Evolutionary conservation across 441 rosid genomes (phyloP), one percentile per base, ranked within the genome.

Genomic region (Populus hybrid): DNA sequence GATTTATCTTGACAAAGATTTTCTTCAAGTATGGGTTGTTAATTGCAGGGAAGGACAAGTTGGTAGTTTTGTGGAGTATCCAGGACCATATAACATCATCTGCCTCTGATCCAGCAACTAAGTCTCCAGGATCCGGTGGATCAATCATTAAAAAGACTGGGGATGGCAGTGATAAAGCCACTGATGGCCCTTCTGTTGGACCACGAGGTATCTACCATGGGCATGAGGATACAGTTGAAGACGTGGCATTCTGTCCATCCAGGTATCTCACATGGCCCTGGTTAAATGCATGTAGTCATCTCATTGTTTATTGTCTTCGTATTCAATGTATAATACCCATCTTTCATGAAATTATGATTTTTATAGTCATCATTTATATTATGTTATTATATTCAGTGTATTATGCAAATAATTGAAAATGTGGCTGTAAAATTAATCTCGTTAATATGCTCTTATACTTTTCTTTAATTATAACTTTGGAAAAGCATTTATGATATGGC

Each of bases 211-310:
- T 93, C 64, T 97, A 91, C 83, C 76, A 71, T 74, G 99, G 99
- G 72, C 99, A 97, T 80, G 93, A 88, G 65, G 99, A 97, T 80
- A 97, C 99, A 0, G 99, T 97, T 81, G 99, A 97, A 85, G 99
- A 97, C 79, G 99, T 97, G 72, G 73, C 97, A 23, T 97, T 97
- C 86, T 90, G 92, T 83, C 99, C 99, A 4, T 89, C 96, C 70
- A 94, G 97, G 99, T 97, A 90, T 78, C 82, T 82, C 61, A 64
- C 50, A 63, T 81, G 59, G 71, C 59, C 31, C 75, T 64, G 33
- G 40, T 71, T 63, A 71, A 71, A 36, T 64, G 38, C 31, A 7
- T 26, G n/a, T 29, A 67, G 38, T 26, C 16, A 29, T 65, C 6
- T 28, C 8, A 2, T 65, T 23, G 40, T 31, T 18, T 18, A 14